A percentile compares a stretch with the other conserved stretches of the same genome.
Conservation (phyloP, 1,139 yeast species). For the Kodamaea anthophila region DNA sequence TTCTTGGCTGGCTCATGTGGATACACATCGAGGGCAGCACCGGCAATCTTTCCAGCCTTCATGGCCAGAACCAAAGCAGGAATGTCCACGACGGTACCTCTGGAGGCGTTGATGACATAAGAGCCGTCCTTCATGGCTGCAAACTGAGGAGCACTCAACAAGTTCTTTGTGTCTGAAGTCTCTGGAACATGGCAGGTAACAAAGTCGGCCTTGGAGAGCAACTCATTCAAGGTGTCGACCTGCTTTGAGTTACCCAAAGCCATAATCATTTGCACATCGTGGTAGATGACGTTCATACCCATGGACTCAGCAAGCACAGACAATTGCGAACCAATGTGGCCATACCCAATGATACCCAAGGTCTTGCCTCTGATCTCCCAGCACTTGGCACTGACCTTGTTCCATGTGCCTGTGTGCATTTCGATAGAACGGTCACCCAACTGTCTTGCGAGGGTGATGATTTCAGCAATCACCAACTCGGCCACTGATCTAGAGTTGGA, state of each 20-base stretch:
- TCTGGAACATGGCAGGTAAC: slow-evolving; percentile 94
- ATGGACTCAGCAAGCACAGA: slow-evolving; percentile 95
- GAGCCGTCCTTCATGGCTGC: slow-evolving; percentile 97
- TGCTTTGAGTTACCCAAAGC: slow-evolving; percentile 95
- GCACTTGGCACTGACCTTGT: slow-evolving; percentile 89
- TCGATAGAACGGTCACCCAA: slow-evolving; percentile 95
- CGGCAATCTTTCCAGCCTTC: slow-evolving; percentile 91
- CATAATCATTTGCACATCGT: slow-evolving; percentile 91
- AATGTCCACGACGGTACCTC: slow-evolving; percentile 97
- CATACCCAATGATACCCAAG: slow-evolving; percentile 93
- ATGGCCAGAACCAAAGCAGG: slow-evolving; percentile 89
- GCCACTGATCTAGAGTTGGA: slow-evolving; percentile 98
- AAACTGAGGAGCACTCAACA: slow-evolving; percentile 86
- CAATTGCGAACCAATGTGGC: slow-evolving; percentile 96
- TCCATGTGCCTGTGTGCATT: slow-evolving; percentile 97
- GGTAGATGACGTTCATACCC: slow-evolving; percentile 96
- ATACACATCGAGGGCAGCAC: slow-evolving; percentile 95
- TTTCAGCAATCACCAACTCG: slow-evolving; percentile 93
- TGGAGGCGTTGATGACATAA: slow-evolving; percentile 88
- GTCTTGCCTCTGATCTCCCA: slow-evolving; percentile 99
- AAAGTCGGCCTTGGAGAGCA: slow-evolving; percentile 77
- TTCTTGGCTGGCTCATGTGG: slow-evolving; percentile 98
- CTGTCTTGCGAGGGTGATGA: slow-evolving; percentile 91
- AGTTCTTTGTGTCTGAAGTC: slow-evolving; percentile 82
- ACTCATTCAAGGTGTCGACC: slow-evolving; percentile 77